A percentile compares a stretch with the other conserved stretches of the same genome.
Conservation (phyloP, 1,284 basidiomycete species). For the Vanrija sp. region DNA sequence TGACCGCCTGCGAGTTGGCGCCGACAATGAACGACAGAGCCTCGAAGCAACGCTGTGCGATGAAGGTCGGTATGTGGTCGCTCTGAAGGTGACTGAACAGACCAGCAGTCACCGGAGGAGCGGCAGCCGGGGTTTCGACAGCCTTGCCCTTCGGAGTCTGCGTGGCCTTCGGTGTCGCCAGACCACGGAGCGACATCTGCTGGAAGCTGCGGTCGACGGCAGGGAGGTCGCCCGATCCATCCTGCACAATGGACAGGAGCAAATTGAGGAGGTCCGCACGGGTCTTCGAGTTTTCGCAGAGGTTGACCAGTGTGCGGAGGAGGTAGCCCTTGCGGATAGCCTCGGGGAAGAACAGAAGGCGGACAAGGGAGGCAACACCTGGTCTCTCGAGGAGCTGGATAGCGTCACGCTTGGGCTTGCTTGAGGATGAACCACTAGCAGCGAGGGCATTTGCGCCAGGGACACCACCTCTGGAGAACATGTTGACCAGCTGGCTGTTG, state of each 20-base stretch:
- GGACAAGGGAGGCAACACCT: slow-evolving; percentile 83
- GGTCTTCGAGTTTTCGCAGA: slow-evolving; percentile 92
- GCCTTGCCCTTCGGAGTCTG: slow-evolving; percentile 59
- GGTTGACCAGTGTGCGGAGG: slow-evolving; percentile 85
- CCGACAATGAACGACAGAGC: slow-evolving; percentile 79
- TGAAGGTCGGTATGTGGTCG: slow-evolving; percentile 82
- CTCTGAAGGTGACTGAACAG: slow-evolving; percentile 64
- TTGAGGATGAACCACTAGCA: slow-evolving; percentile 2
- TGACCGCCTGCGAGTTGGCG: slow-evolving; percentile 72
- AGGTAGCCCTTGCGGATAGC: slow-evolving; percentile 78
- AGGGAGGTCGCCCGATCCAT: slow-evolving; percentile 86
- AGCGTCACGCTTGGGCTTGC: slow-evolving; percentile 64
- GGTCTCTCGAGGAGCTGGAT: slow-evolving; percentile 90
- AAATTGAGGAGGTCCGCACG: slow-evolving; percentile 89
- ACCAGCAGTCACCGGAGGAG: slow-evolving; percentile 49
- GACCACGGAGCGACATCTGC: slow-evolving; percentile 73
- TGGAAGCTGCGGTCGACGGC: slow-evolving; percentile 91
- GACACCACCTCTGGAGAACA: too few relatives aligned
- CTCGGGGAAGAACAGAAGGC: slow-evolving; percentile 94
- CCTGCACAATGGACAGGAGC: slow-evolving; percentile 85
- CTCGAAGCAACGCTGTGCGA: slow-evolving; percentile 88
- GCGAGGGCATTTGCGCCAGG: neutral
- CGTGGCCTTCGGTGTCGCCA: slow-evolving; percentile 58
- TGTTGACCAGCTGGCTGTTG: neutral
- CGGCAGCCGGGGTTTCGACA: slow-evolving; percentile 45